phyloP scores from a whole-genome alignment of 441 rosid species.

The Breynia disticha region DNA sequence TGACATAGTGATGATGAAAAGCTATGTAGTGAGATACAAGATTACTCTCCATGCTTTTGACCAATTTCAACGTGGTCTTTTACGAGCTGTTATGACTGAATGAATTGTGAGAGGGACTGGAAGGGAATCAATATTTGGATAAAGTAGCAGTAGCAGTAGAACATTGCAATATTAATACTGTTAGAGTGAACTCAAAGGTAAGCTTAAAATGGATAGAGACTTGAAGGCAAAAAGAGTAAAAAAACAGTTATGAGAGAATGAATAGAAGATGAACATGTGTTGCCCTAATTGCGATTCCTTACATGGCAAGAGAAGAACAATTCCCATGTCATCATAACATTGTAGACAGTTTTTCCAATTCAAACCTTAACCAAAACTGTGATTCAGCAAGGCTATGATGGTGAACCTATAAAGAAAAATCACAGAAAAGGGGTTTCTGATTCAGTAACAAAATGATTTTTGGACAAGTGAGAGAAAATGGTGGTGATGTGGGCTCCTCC shows the following conservation, averaged over 20 bases:
- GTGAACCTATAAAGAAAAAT: background rate
- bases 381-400: background rate
- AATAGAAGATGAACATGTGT: background rate
- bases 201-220: background rate
- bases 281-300: too few relatives aligned
- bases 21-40: too few relatives aligned
- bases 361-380: background rate
- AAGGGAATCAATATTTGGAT: background rate
- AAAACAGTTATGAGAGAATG: background rate
- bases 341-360: background rate
- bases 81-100: too few relatives aligned
- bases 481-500: conserved; percentile 14
- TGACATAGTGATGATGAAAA: too few relatives aligned
- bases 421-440: background rate
- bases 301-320: too few relatives aligned
- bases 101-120: too few relatives aligned
- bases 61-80: too few relatives aligned
- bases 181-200: background rate
- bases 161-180: background rate
- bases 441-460: background rate
- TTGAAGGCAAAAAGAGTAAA: too few relatives aligned
- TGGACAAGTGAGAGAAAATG: conserved; percentile 13
- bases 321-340: too few relatives aligned
- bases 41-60: too few relatives aligned
- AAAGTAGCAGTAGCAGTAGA: background rate